Evolutionary conservation across 2,329 filamentous ascomycete genomes (phyloP).

Genomic region (Colletotrichum caudatum): DNA sequence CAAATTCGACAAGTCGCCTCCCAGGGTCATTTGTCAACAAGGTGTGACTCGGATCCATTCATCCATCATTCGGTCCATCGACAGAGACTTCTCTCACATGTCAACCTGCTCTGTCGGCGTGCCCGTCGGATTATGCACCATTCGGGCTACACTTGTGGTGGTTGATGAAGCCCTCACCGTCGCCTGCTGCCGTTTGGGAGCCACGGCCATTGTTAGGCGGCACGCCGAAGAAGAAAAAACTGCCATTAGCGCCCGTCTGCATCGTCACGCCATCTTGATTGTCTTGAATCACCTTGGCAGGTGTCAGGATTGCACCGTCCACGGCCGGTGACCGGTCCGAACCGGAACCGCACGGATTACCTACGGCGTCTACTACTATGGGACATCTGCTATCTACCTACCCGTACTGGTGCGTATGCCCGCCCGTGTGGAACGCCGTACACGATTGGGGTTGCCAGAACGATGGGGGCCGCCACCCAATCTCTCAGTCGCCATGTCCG

Average conservation of each 20-base stretch:
- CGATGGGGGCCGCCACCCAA: slow-evolving; percentile 32
- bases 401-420: slow-evolving; percentile 9
- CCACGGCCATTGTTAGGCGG: neutral
- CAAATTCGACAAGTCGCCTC: neutral
- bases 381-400: neutral
- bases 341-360: slow-evolving; percentile 25
- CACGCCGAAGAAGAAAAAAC: neutral
- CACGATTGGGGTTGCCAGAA: slow-evolving; percentile 12
- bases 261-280: neutral
- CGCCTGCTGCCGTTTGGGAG: neutral
- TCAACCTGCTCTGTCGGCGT: neutral
- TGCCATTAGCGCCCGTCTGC: neutral
- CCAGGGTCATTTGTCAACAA: neutral
- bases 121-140: neutral
- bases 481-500: slow-evolving; percentile 30
- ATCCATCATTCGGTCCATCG: neutral
- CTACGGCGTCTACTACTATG: slow-evolving; percentile 16
- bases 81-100: slow-evolving; percentile 3
- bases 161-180: slow-evolving; percentile 14
- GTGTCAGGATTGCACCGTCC: slow-evolving; percentile 8
- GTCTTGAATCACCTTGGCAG: slow-evolving; percentile 24
- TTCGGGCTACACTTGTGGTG: neutral
- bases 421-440: slow-evolving; percentile 29
- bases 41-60: slow-evolving; percentile 7
- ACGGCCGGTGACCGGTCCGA: slow-evolving; percentile 32